Conservation (phyloP, 345 rosid genomes). For the Trapa bicornis region DNA sequence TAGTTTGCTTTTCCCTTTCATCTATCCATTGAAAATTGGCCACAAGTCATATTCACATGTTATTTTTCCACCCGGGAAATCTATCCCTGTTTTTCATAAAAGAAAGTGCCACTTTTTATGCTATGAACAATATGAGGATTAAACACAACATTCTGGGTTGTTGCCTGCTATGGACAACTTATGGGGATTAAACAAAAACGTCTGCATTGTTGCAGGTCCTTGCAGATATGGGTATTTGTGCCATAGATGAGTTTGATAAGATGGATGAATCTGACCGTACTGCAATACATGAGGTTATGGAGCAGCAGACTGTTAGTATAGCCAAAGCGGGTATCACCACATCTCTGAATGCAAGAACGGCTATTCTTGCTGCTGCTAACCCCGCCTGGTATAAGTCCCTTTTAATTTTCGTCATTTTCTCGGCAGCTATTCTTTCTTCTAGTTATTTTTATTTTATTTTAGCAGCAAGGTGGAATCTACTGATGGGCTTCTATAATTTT, state of each 20-base stretch:
- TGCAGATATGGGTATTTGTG: slow-evolving; percentile 99
- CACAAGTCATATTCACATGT: background rate
- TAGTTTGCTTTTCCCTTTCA: background rate
- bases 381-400: slow-evolving; percentile 72
- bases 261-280: slow-evolving; percentile 99
- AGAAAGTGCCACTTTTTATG: background rate
- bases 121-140: background rate
- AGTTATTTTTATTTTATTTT: background rate
- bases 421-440: background rate
- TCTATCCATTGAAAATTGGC: background rate
- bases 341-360: slow-evolving; percentile 92
- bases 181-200: background rate
- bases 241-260: slow-evolving; percentile 98
- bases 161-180: slow-evolving; percentile 10
- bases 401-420: background rate
- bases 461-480: background rate
- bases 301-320: slow-evolving; percentile 98
- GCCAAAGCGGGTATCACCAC: slow-evolving; percentile 99
- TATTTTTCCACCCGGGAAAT: background rate
- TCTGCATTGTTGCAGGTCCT: slow-evolving; percentile 48
- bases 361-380: slow-evolving; percentile 97
- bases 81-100: background rate
- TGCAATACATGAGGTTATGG: slow-evolving; percentile 97
- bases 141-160: background rate
- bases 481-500: background rate